A percentile compares a stretch with the other conserved stretches of the same genome.
These are phyloP conservation scores for Danielozyma ontarioensis DNA, from an alignment of 805 yeast species.

Conservation along the genomic window DNA sequence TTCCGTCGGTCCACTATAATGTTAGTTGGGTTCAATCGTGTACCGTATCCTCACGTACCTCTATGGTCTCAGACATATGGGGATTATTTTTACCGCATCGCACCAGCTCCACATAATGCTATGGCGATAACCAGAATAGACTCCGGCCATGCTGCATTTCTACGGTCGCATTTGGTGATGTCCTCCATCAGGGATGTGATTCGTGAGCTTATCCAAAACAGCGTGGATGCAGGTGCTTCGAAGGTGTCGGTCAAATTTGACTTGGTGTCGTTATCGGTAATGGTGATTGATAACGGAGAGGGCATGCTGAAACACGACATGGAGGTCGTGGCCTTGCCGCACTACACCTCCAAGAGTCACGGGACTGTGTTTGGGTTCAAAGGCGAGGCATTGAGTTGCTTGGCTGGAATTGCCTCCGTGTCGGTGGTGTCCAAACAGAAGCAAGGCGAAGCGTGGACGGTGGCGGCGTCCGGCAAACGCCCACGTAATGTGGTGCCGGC, in stretches of 20 bases:
- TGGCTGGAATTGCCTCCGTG: conserved; percentile 26
- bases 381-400: conserved; percentile 9
- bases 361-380: conserved; percentile 3
- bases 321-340: conserved; percentile 38
- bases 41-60: no score
- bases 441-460: no score
- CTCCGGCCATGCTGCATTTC: no score
- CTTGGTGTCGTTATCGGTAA: conserved; percentile 23
- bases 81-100: no score
- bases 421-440: conserved; percentile 39
- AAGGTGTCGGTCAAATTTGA: conserved; percentile 30
- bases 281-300: conserved; percentile 62
- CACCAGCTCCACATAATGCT: no score
- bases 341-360: conserved; percentile 18
- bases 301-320: conserved; percentile 57
- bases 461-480: no score
- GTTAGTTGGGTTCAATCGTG: neutral
- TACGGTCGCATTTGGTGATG: conserved; percentile 31
- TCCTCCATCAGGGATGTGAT: conserved; percentile 36
- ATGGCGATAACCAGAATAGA: no score
- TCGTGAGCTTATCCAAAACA: conserved; percentile 48
- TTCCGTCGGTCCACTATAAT: neutral
- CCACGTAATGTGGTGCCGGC: no score
- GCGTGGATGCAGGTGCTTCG: conserved; percentile 50
- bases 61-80: neutral